Base-by-base conservation (phyloP, 164 flowering plant species). In the Berberis thunbergii region DNA sequence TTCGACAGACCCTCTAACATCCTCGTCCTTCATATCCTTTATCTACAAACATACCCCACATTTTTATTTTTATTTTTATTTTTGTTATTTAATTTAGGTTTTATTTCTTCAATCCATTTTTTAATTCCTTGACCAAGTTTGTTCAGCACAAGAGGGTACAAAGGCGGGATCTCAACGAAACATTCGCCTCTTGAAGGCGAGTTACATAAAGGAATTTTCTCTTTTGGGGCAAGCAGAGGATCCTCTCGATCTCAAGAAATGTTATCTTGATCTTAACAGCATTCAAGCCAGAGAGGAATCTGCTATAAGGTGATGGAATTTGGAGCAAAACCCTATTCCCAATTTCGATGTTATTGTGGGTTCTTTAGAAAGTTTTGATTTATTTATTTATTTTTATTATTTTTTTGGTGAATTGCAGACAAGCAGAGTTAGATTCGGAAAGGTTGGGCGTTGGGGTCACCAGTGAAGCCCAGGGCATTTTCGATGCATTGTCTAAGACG, bases 11-110 rank as follows among this genome's bases (percentile, higher is more conserved):
- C 70, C 38, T 85, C 97, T 78, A 89, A 94, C 85, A 75, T 89
- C 63, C 90, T 91, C 70, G 84, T 86, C 11, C 85, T 91, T 81
- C 97, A 91, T 87, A 88, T 88, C 96, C 97, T 85, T 85, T 52
- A 2, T 26, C 46, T 39, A 45, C 12, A 1, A 57, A 4, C 45
- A n/a, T 58, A 3, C 43, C n/a, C 46, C 60, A 8, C 1, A 10
- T 2, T 43, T 4, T 46, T 54, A 11, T 44, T 48, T 4, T 46
- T 54, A 11, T 44, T 48, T 62, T 10, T 57, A 9, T 26, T 39
- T 68, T 7, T n/a, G 3, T 59, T 6, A 45, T 2, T 60, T 55
- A 8, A 26, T 13, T 12, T 55, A 48, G 41, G 13, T 4, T 45
- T 8, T 7, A 8, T 7, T 59, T 61, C 62, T 38, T 26, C 26